A percentile compares a stretch with the other conserved stretches of the same genome.
These are phyloP conservation scores for Botrytis byssoidea DNA, from an alignment of 2,329 filamentous ascomycete genomes.

Conservation along the genomic window DNA sequence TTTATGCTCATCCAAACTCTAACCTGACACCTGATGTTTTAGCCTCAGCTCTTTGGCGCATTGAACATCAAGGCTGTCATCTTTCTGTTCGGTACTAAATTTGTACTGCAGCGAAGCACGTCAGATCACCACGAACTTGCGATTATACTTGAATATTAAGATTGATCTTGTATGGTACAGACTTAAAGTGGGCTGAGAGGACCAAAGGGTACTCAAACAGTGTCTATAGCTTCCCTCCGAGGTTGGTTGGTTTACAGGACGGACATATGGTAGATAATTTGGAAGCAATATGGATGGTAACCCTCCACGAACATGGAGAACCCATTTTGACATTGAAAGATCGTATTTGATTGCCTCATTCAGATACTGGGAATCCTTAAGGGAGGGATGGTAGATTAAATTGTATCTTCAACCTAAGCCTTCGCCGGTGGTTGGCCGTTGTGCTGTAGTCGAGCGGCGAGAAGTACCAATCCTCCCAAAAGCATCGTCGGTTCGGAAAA, in stretches of 20 bases:
- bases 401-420: neutral
- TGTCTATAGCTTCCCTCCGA: neutral
- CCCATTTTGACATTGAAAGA: neutral
- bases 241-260: neutral
- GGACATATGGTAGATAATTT: neutral
- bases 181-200: neutral
- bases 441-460: conserved; percentile 25
- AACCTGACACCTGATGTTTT: neutral
- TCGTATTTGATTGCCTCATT: neutral
- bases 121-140: neutral
- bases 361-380: neutral
- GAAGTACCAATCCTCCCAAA: conserved; percentile 26
- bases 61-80: neutral
- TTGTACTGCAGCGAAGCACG: neutral
- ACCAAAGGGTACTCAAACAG: neutral
- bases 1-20: neutral
- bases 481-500: conserved; percentile 32
- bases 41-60: neutral
- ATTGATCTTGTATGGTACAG: neutral
- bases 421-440: conserved; percentile 25
- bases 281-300: neutral
- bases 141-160: neutral
- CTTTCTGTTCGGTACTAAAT: neutral
- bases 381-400: neutral
- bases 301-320: neutral